Evolutionary conservation across 805 yeast genomes (phyloP).

Genomic region (Ogataea saltuana): DNA sequence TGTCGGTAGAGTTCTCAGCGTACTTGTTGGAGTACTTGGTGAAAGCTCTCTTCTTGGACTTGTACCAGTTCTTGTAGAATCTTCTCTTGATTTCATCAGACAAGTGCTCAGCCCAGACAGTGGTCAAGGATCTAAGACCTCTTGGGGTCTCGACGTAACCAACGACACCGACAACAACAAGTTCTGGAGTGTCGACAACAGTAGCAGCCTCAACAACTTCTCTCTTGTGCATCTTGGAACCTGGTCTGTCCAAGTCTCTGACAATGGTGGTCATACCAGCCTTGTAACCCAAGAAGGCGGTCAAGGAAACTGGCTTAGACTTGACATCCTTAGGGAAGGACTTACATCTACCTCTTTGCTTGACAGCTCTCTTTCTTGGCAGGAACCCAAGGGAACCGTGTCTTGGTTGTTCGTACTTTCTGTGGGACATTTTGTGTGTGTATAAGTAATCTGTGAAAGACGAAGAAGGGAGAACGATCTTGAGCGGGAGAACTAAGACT

Average conservation of each 20-base stretch:
- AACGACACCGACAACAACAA: constrained; percentile 99
- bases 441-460: constrained; percentile 10
- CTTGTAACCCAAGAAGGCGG: constrained; percentile 99
- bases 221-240: constrained; percentile 99
- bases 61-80: constrained; percentile 99
- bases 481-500: neutral
- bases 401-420: constrained; percentile 99
- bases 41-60: constrained; percentile 99
- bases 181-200: constrained; percentile 98
- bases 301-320: constrained; percentile 96
- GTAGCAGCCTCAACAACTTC: constrained; percentile 99
- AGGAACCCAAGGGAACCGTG: constrained; percentile 99
- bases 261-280: constrained; percentile 99
- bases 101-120: constrained; percentile 99
- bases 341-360: constrained; percentile 98
- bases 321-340: constrained; percentile 99
- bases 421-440: constrained; percentile 82
- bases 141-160: constrained; percentile 99
- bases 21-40: constrained; percentile 99
- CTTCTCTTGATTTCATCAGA: constrained; percentile 99
- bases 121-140: constrained; percentile 98
- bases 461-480: neutral
- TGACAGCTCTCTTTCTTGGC: constrained; percentile 99
- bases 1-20: constrained; percentile 84
- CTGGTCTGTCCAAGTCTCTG: constrained; percentile 99